Conservation (phyloP, 495 filamentous ascomycete species). For the Hypoxylon fragiforme region DNA sequence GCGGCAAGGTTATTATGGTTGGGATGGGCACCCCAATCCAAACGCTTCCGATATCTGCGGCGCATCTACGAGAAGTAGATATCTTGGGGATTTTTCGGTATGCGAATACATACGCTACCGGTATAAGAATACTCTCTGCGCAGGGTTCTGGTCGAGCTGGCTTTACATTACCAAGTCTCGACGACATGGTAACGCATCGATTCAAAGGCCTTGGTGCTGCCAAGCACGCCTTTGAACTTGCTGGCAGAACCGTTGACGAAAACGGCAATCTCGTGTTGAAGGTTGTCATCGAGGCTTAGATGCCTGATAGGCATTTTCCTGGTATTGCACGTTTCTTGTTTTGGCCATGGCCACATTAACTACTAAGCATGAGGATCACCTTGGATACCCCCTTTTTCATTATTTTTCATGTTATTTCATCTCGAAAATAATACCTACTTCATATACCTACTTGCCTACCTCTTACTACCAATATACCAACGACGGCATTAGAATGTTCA, state of each 20-base stretch:
- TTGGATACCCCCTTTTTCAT: slow-evolving; percentile 14
- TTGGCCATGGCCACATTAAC: too few species aligned
- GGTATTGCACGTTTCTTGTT: too few species aligned
- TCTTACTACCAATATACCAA: not conserved
- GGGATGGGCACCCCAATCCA: slow-evolving; percentile 94
- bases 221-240: slow-evolving; percentile 75
- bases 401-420: too few species aligned
- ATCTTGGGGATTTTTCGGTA: slow-evolving; percentile 92
- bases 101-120: slow-evolving; percentile 82
- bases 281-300: slow-evolving; percentile 75
- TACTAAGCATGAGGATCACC: too few species aligned
- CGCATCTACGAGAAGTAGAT: slow-evolving; percentile 86
- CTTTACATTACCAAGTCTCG: slow-evolving; percentile 63
- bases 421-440: too few species aligned
- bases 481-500: slow-evolving; percentile 11
- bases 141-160: slow-evolving; percentile 55
- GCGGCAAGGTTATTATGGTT: slow-evolving; percentile 82
- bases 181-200: slow-evolving; percentile 76
- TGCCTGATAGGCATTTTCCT: slow-evolving; percentile 13
- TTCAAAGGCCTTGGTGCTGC: slow-evolving; percentile 67
- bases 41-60: slow-evolving; percentile 81
- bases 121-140: slow-evolving; percentile 67
- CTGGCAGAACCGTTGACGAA: slow-evolving; percentile 77
- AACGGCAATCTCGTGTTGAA: slow-evolving; percentile 79
- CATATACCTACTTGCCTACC: slow-evolving; percentile 5